Base-by-base conservation (phyloP, 1,139 yeast species). In the Hyphopichia fennica region DNA sequence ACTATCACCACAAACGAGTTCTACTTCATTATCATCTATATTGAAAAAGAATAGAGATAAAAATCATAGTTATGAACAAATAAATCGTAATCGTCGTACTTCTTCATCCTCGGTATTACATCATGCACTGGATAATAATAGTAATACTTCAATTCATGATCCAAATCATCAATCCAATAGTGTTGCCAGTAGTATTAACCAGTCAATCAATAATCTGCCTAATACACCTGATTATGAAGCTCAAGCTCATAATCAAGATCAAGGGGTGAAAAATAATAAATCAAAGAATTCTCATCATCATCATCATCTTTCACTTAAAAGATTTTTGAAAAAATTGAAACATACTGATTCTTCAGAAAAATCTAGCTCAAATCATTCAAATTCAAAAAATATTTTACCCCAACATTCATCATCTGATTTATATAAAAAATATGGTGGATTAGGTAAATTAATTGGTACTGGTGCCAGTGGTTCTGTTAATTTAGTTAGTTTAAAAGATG, bases 391-490 rank as follows among this genome's bases (percentile, higher is more conserved):
- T 16, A 16, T 53, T 43, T 42, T 42, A 31, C 56, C 60, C 1
- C 46, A 45, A 22, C 52, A 54, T 41, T 41, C 56, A 3, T 42
- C 52, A 4, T 52, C 62, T 19, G 62, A 58, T 15, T 46, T 65
- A 19, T 61, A 60, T 45, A 57, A 74, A 36, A 79, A 80, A 53
- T 84, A 84, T 53, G 87, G 88, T n/a, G 44, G 54, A 8, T 64
- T 77, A 5, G 87, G 86, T 1, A 75, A 70, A 49, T 58, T 79
- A 22, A 63, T 81, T 16, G 95, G 95, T 5, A 76, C 85, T 41
- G 95, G 95, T 20, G 91, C 93, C 7, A 83, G 87, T 34, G 93
- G 95, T 0, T 79, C 87, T 2, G 95, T 86, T 14, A 75, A 79
- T 43, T 70, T 83, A 38, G 79, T 82, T 4, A 69, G 74, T 19